Percentiles rank a stretch among this genome's conserved stretches.
Conservation (phyloP, 495 filamentous ascomycete species). For the Penicillium arizonense region DNA sequence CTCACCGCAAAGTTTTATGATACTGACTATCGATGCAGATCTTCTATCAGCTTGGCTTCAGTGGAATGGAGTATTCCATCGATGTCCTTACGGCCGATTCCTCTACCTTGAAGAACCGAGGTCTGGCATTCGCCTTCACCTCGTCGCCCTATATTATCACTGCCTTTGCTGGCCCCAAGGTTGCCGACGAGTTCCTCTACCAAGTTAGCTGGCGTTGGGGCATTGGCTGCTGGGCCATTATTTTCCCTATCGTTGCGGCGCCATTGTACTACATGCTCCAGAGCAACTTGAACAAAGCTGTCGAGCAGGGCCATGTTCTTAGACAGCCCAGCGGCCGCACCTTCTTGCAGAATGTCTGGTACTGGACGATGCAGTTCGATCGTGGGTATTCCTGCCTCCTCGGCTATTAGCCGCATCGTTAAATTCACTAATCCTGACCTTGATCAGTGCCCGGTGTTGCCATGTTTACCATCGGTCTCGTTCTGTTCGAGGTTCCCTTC, state of each 20-base stretch:
- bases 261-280: slow-evolving; percentile 43
- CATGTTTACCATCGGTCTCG: slow-evolving; percentile 51
- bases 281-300: slow-evolving; percentile 51
- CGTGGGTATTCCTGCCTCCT: background rate
- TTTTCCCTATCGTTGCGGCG: slow-evolving; percentile 47
- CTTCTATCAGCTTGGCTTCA: slow-evolving; percentile 46
- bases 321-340: slow-evolving; percentile 24
- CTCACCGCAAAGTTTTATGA: background rate
- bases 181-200: slow-evolving; percentile 40
- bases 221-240: slow-evolving; percentile 56
- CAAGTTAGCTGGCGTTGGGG: slow-evolving; percentile 55
- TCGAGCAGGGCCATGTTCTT: slow-evolving; percentile 25
- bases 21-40: slow-evolving; percentile 22
- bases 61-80: slow-evolving; percentile 48
- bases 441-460: slow-evolving; percentile 39
- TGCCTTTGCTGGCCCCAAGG: slow-evolving; percentile 45
- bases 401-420: no score
- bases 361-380: slow-evolving; percentile 13
- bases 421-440: background rate
- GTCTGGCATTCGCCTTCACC: slow-evolving; percentile 50
- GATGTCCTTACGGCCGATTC: slow-evolving; percentile 58
- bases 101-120: slow-evolving; percentile 53
- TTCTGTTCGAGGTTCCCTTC: slow-evolving; percentile 56
- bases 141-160: slow-evolving; percentile 58
- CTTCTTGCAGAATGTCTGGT: slow-evolving; percentile 1